Evolutionary conservation across 495 filamentous ascomycete species (phyloP).

Genomic region (Pseudevernia furfuracea): DNA sequence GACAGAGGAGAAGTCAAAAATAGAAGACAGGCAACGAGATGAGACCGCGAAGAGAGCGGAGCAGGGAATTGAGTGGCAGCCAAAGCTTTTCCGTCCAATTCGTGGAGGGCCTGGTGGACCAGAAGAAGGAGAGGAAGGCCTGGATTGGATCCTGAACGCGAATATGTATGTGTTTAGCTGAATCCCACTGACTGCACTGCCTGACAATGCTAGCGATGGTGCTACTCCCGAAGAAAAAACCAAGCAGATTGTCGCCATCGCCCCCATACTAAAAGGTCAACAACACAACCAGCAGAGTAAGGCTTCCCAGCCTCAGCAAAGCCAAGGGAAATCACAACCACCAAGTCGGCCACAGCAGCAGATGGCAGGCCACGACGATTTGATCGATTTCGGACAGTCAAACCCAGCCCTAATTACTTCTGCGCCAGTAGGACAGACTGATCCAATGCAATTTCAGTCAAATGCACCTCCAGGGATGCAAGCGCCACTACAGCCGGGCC

Average conservation of each 20-base stretch:
- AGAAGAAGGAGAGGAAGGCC: slow-evolving; percentile 76
- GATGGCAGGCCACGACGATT: slow-evolving; percentile 20
- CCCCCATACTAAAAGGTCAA: slow-evolving; percentile 77
- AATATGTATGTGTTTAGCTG: slow-evolving; percentile 55
- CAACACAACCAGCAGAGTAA: slow-evolving; percentile 31
- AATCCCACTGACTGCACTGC: not conserved
- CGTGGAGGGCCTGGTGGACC: slow-evolving; percentile 61
- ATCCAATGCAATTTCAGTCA: slow-evolving; percentile 15
- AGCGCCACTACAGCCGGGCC: slow-evolving; percentile 27
- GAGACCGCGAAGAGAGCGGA: slow-evolving; percentile 76
- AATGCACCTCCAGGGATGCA: slow-evolving; percentile 19
- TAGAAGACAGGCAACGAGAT: slow-evolving; percentile 84
- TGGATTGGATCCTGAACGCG: slow-evolving; percentile 94
- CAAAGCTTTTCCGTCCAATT: slow-evolving; percentile 71
- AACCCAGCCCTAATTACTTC: slow-evolving; percentile 18
- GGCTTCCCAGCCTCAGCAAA: slow-evolving; percentile 20
- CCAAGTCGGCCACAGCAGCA: slow-evolving; percentile 19
- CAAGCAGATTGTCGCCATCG: slow-evolving; percentile 79
- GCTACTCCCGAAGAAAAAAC: slow-evolving; percentile 63
- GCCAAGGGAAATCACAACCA: slow-evolving; percentile 23
- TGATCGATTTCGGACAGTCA: slow-evolving; percentile 36
- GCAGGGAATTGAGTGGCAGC: slow-evolving; percentile 83
- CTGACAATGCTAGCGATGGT: slow-evolving; percentile 46
- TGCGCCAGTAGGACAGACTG: slow-evolving; percentile 11
- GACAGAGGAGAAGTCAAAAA: slow-evolving; percentile 89